Evolutionary conservation across 495 filamentous ascomycete species (phyloP).

Genomic region (Penicillium flavigenum): DNA sequence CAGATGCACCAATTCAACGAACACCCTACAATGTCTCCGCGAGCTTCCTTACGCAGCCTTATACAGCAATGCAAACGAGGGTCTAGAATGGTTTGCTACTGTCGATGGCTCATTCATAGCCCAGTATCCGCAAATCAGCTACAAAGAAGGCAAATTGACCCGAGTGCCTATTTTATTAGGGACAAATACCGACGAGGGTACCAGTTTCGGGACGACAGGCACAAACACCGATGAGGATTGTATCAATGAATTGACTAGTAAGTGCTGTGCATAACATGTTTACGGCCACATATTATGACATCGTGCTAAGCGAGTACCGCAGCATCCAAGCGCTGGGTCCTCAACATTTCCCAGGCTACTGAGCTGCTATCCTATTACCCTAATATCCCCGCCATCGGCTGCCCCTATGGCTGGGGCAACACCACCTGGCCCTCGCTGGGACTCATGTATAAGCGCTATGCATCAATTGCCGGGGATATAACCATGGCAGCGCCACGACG

Average conservation of each 20-base stretch:
- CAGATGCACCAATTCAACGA: constrained; percentile 55
- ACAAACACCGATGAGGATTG: constrained; percentile 46
- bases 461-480: constrained; percentile 54
- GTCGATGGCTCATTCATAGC: constrained; percentile 54
- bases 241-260: constrained; percentile 42
- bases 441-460: constrained; percentile 51
- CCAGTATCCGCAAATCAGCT: constrained; percentile 40
- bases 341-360: constrained; percentile 30
- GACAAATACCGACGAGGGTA: constrained; percentile 51
- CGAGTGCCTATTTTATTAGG: constrained; percentile 49
- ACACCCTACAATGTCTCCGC: constrained; percentile 66
- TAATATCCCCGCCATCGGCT: constrained; percentile 44
- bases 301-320: background rate
- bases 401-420: constrained; percentile 52
- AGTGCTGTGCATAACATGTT: constrained; percentile 11
- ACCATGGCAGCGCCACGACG: constrained; percentile 56
- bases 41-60: constrained; percentile 54
- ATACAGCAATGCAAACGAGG: constrained; percentile 50
- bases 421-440: constrained; percentile 44
- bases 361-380: constrained; percentile 39
- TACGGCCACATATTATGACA: background rate
- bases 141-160: constrained; percentile 34
- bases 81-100: constrained; percentile 42
- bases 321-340: constrained; percentile 43
- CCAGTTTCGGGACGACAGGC: constrained; percentile 46